A percentile compares a stretch with the other conserved stretches of the same genome.
Evolutionary conservation across 176 grass and related monocot genomes (phyloP).

Genomic region (Avena sativa): DNA sequence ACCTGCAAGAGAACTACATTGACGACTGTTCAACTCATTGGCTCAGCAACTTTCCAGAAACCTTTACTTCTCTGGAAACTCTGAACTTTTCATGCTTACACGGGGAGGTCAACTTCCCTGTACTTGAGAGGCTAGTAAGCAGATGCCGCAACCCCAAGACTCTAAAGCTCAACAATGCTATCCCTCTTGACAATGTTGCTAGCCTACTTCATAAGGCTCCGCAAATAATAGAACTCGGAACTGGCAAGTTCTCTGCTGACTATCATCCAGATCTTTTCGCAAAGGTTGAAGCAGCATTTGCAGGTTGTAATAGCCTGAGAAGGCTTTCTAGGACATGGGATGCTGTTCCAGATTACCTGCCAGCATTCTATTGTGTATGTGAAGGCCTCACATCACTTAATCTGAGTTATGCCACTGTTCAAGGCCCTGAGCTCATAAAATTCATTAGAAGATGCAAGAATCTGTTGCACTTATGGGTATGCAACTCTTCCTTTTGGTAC

Average conservation of each 20-base stretch:
- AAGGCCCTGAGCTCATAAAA: conserved; percentile 65
- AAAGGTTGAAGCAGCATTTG: conserved; percentile 59
- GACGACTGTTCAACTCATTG: conserved; percentile 64
- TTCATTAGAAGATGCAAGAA: conserved; percentile 73
- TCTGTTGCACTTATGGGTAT: conserved; percentile 65
- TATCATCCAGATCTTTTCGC: conserved; percentile 62
- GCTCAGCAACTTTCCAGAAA: conserved; percentile 67
- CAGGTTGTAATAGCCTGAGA: conserved; percentile 61
- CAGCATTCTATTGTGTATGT: conserved; percentile 69
- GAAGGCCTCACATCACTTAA: conserved; percentile 71
- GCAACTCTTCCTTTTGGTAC: conserved; percentile 20
- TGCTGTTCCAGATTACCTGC: conserved; percentile 54
- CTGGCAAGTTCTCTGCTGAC: conserved; percentile 55
- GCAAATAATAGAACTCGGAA: conserved; percentile 66
- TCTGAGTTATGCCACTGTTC: conserved; percentile 66
- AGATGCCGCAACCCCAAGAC: conserved; percentile 71
- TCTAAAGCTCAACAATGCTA: conserved; percentile 64
- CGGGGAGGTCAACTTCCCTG: conserved; percentile 59
- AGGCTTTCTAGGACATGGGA: conserved; percentile 68
- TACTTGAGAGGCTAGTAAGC: conserved; percentile 63
- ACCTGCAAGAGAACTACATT: conserved; percentile 69
- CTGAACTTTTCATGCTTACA: conserved; percentile 73
- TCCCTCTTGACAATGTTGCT: conserved; percentile 69
- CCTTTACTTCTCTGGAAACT: conserved; percentile 65
- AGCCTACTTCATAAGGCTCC: conserved; percentile 57